These are phyloP conservation scores for Paratinospora sagittata DNA, from an alignment of 164 flowering plant genomes.

Conservation along the genomic window DNA sequence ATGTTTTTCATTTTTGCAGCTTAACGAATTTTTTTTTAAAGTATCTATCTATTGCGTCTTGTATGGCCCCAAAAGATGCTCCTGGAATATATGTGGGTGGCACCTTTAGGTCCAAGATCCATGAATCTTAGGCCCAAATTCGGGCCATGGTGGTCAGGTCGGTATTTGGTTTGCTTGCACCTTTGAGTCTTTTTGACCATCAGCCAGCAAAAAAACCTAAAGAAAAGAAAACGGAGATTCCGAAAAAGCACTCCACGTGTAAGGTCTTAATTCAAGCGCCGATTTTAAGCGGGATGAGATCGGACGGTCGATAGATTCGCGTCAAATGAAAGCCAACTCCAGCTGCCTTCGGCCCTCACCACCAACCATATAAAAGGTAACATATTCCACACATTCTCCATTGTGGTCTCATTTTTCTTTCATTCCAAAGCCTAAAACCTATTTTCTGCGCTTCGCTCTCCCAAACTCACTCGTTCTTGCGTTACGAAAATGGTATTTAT, in stretches of 20 bases:
- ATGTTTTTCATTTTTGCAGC: no score
- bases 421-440: no score
- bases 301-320: slow-evolving; percentile 7
- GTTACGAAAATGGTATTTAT: neutral
- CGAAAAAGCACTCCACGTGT: neutral
- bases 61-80: neutral
- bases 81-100: neutral
- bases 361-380: neutral
- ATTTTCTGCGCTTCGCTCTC: no score
- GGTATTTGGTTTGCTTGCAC: neutral
- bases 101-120: neutral
- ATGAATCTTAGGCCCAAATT: neutral
- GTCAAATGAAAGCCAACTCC: neutral
- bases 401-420: neutral
- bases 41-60: neutral
- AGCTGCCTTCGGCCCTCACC: neutral
- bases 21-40: no score
- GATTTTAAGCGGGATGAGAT: slow-evolving; percentile 10
- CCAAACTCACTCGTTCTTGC: neutral
- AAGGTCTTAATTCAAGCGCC: slow-evolving; percentile 5
- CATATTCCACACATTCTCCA: neutral
- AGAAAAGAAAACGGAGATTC: neutral
- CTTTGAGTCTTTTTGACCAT: neutral
- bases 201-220: neutral
- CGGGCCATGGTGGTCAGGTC: neutral